Conservation (phyloP, 257 asterid species). For the Paulownia fortunei region DNA sequence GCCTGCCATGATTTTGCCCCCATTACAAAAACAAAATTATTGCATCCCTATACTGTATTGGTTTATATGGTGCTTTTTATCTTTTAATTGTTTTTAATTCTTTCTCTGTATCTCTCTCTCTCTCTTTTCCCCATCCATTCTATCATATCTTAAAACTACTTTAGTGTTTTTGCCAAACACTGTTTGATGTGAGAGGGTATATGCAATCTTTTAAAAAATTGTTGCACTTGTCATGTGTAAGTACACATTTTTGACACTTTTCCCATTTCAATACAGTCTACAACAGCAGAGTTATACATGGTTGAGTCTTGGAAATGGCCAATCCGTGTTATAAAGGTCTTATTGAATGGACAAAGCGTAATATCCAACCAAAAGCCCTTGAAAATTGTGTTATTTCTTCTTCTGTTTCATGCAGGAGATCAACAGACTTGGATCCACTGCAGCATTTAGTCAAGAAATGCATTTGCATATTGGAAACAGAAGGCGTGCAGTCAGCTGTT, state of each 20-base stretch:
- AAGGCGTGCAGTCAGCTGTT: conserved; percentile 44
- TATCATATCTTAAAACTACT: background rate
- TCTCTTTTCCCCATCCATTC: background rate
- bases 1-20: background rate
- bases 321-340: conserved; percentile 1
- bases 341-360: conserved; percentile 1
- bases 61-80: background rate
- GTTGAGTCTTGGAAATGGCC: conserved; percentile 11
- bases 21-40: background rate
- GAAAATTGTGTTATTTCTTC: conserved; percentile 8
- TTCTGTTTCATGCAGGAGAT: conserved; percentile 55
- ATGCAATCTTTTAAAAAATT: background rate
- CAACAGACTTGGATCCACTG: conserved; percentile 82
- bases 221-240: conserved; percentile 13
- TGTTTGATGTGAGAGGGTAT: conserved; percentile 2
- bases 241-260: background rate
- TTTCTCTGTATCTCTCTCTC: background rate
- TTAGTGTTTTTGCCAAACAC: background rate
- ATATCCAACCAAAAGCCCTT: conserved; percentile 11
- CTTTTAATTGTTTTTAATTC: background rate
- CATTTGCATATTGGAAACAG: conserved; percentile 77
- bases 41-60: conserved; percentile 12
- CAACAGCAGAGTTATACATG: background rate
- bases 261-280: background rate
- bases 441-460: conserved; percentile 86